These are phyloP conservation scores for Arctium lappa DNA, from an alignment of 129 eudicot species.

Conservation along the genomic window DNA sequence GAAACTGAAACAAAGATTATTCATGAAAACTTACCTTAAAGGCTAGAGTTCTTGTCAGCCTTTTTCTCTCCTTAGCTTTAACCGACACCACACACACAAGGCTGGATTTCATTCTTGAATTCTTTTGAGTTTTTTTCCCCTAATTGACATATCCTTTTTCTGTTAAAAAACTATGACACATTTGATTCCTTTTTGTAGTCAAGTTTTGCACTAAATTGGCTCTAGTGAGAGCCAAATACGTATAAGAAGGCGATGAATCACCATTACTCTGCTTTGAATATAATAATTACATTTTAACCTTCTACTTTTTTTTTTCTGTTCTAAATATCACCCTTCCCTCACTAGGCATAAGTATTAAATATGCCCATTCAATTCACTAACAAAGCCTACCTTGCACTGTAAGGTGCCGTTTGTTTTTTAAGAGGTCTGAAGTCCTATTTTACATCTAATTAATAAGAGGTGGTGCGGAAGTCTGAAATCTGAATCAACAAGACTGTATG, in stretches of 20 bases:
- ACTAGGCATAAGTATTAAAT: neutral
- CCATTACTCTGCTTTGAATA: neutral
- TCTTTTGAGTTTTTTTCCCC: too few relatives aligned
- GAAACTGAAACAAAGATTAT: too few relatives aligned
- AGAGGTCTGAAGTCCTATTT: too few relatives aligned
- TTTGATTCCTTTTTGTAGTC: neutral
- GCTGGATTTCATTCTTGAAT: too few relatives aligned
- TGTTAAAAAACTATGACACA: neutral
- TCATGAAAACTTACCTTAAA: too few relatives aligned
- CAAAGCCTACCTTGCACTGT: neutral
- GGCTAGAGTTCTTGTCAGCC: too few relatives aligned
- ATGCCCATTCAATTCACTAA: neutral
- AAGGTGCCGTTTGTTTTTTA: too few relatives aligned
- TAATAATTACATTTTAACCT: neutral
- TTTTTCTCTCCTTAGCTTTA: too few relatives aligned
- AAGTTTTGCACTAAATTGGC: neutral
- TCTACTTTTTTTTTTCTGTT: neutral
- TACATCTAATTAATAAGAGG: too few relatives aligned
- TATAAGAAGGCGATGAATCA: neutral
- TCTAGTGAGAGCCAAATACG: neutral
- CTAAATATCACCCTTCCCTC: neutral
- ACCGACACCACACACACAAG: too few relatives aligned
- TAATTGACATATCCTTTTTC: neutral
- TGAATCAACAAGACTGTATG: too few relatives aligned
- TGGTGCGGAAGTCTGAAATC: too few relatives aligned